phyloP scores from a whole-genome alignment of 352 stramenopile species.

The Aphanomyces cochlioides region DNA sequence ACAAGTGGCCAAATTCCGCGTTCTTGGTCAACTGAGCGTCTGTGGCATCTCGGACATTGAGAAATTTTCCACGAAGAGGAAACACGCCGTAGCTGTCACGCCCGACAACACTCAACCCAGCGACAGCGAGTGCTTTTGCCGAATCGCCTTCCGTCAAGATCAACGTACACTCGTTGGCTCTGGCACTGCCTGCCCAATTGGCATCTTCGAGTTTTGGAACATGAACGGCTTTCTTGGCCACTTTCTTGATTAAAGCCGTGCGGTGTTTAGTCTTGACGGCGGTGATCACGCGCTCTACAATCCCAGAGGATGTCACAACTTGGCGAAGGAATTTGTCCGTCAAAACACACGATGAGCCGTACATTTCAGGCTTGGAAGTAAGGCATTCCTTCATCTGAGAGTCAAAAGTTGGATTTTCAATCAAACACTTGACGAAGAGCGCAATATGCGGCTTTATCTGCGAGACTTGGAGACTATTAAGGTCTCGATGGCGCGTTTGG shows the following conservation, averaged over 20 bases:
- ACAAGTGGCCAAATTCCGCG: constrained; percentile 95
- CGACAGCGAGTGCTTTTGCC: constrained; percentile 96
- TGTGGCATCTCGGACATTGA: constrained; percentile 99
- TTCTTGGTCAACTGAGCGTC: constrained; percentile 96
- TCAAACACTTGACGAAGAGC: constrained; percentile 98
- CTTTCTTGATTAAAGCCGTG: constrained; percentile 91
- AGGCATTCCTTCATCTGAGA: constrained; percentile 99
- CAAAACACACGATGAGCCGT: constrained; percentile 88
- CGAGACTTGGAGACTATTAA: constrained; percentile 80
- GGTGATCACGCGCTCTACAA: constrained; percentile 92
- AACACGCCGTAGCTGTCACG: constrained; percentile 97
- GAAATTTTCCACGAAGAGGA: constrained; percentile 94
- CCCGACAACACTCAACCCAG: constrained; percentile 93
- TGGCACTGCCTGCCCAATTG: constrained; percentile 92
- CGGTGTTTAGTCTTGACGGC: constrained; percentile 93
- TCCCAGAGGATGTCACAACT: constrained; percentile 91
- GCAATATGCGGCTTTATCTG: constrained; percentile 98
- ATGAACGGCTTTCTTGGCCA: constrained; percentile 70
- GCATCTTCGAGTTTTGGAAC: constrained; percentile 99
- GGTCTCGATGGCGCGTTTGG: constrained; percentile 94
- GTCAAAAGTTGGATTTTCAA: constrained; percentile 99
- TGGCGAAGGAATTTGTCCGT: constrained; percentile 94
- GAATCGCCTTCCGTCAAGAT: constrained; percentile 99
- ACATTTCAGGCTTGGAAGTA: constrained; percentile 85
- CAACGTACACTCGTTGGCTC: constrained; percentile 92